Evolutionary conservation across 805 yeast species (phyloP), one percentile per base, ranked within the genome.

Genomic region (Wickerhamomyces canadensis): DNA sequence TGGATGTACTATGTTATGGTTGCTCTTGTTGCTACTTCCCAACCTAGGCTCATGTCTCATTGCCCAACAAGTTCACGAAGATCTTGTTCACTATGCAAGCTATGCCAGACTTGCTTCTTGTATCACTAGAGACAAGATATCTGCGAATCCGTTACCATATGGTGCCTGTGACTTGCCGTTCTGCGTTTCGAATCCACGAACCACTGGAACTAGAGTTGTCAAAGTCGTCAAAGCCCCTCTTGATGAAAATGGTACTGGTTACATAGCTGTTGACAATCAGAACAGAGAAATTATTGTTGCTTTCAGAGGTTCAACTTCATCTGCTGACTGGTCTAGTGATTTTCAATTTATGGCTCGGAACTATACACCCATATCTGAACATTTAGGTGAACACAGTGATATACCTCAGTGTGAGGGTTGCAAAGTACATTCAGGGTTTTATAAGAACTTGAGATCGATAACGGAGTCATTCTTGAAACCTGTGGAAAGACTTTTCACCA

Each of bases 251-350:
- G 81, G 84, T 0, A 67, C 80, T 3, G 86, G 86, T 0, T 72
- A 62, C 48, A 61, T 75, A n/a, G 72, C 76, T 7, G 55, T 72
- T 10, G 83, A 79, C 53, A 68, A 66, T 41, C 45, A 47, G 6
- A 53, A 57, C 26, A 50, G 65, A 38, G 68, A 72, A 35, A 59
- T 83, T 7, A 55, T 76, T n/a, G 54, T 83, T 27, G 72, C 70
- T 0, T 79, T 78, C 45, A 67, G 87, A 58, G 93, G 91, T 3
- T 76, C 89, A 0, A 63, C 78, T 0, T 70, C 82, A 5, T 51
- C 66, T n/a, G 59, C 68, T 25, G 93, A 84, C 52, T 79, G 87
- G 85, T 39, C 70, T n/a, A 68, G 76, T 32, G 84, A 84, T 57
- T 64, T 80, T 33, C 67, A 68, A 36, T 62, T 73, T 21, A 29